These are phyloP conservation scores for Albophoma yamanashiensis DNA, from an alignment of 2,329 filamentous ascomycete species.

Conservation along the genomic window DNA sequence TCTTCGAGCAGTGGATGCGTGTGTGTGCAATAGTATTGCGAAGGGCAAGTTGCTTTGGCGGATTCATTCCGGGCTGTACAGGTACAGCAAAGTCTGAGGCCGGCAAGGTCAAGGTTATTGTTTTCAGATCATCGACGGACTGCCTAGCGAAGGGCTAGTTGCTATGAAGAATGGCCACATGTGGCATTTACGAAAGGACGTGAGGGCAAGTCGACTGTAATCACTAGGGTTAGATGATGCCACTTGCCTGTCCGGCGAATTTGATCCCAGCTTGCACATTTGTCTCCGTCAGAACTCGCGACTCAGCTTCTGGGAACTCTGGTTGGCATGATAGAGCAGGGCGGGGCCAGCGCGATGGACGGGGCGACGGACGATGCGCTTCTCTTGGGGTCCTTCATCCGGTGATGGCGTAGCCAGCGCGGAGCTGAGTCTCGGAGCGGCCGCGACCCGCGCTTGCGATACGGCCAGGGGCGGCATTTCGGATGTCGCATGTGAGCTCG, in stretches of 20 bases:
- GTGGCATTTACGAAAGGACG: background rate
- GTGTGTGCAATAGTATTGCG: background rate
- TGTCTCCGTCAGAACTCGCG: no score
- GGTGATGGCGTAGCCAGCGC: background rate
- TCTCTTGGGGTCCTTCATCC: no score
- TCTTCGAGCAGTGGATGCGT: background rate
- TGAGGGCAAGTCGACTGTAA: background rate
- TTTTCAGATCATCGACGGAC: no score
- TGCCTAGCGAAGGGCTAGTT: no score
- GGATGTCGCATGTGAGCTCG: background rate
- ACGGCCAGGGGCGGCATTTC: background rate
- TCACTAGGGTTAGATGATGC: background rate
- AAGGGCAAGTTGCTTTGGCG: background rate
- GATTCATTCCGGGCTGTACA: background rate
- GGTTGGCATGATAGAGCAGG: no score
- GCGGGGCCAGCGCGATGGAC: no score
- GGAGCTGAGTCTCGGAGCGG: no score
- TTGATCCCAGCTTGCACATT: no score
- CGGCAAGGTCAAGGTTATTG: background rate
- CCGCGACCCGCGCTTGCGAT: no score
- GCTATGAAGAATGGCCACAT: background rate
- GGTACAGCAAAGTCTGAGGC: background rate
- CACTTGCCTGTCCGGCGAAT: background rate
- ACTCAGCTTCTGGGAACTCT: no score
- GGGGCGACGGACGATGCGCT: no score